Evolutionary conservation across 768 basidiomycete species (phyloP), one percentile per base, ranked within the genome.

Genomic region (Symmetrospora coprosmae): DNA sequence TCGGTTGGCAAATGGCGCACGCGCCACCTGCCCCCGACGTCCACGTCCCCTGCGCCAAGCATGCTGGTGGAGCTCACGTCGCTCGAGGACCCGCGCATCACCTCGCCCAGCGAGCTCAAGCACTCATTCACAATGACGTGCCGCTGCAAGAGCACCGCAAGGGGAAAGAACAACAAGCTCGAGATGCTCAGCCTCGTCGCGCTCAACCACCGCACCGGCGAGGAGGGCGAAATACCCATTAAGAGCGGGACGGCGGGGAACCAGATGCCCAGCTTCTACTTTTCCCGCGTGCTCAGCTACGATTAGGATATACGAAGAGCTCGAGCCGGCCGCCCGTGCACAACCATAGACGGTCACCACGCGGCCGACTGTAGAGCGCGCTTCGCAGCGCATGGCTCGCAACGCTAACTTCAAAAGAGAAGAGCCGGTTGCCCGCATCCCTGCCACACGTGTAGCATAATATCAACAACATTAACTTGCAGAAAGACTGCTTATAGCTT

Each of bases 131-230:
- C 63, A 31, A 62, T 66, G 58, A 43, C 31, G 2, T 63, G 48
- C 28, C 34, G 61, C 11, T 25, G 68, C 23, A 65, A 60, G 58
- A 64, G 61, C 21, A 64, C 68, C 1, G 38, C 64, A 19, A 25
- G 67, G 11, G 68, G 68, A 1, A 40, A 30, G 49, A 67, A 64
- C 67, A 69, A 69, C 63, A 69, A 69, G 53, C 59, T 69, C 43
- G 67, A 65, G 35, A 50, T 70, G 64, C 39, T 63, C 4, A 40
- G 58, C 16, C 47, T 70, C 40, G 50, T 62, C 21, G 68, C 67
- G 2, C 59, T 51, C 25, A 37, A 67, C 28, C 43, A 55, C 4
- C 27, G 19, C 3, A 66, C 67, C 17, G 50, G 55, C 28, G 69
- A 68, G 49, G 27, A 66, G 25, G 64, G 62, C 19, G 50, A 45